Base-by-base conservation (phyloP, 1,139 yeast species). In the Petasospora fabianii region DNA sequence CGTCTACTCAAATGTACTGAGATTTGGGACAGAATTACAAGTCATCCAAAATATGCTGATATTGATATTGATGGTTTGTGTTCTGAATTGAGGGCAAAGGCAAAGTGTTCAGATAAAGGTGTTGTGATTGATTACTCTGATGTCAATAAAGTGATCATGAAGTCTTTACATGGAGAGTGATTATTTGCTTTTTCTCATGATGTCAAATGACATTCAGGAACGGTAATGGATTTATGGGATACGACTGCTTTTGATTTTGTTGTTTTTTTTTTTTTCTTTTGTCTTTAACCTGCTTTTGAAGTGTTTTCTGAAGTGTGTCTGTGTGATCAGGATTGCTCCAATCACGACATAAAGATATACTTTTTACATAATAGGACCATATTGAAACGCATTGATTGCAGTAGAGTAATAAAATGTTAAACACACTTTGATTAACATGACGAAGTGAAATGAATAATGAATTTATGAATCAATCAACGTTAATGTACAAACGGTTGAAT, bases 51-150 rank as follows among this genome's bases (percentile, higher is more conserved):
- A 59, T 92, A 90, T 62, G 80, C 94, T 6, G 96, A 90, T 46
- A 71, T 92, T 42, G 97, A 92, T 62, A 88, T 92, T 49, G 97
- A 90, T 59, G 94, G 96, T 2, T 73, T 92, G 56, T 92, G 98
- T 71, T 61, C 67, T 29, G 98, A 92, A 62, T 73, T 92, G 59
- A 83, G 90, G 64, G 66, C 80, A 31, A 92, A 90, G 72, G 97
- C 97, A n/a, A 88, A 87, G 63, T 92, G 98, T 66, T 82, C 95
- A 5, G 97, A 90, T 56, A 69, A 71, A 42, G 97, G 97, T 12
- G 97, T 84, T 24, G 94, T 92, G 27, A 76, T 92, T 24, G 80
- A 84, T 47, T 82, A 84, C 40, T 66, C 72, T 24, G 97, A 88
- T 57, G 92, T 92, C 27, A 84, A 84, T 50, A 65, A 67, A 32